Percentiles rank a stretch among this genome's conserved stretches.
Evolutionary conservation across 2,329 filamentous ascomycete genomes (phyloP).

Genomic region (Arthroderma sp.): DNA sequence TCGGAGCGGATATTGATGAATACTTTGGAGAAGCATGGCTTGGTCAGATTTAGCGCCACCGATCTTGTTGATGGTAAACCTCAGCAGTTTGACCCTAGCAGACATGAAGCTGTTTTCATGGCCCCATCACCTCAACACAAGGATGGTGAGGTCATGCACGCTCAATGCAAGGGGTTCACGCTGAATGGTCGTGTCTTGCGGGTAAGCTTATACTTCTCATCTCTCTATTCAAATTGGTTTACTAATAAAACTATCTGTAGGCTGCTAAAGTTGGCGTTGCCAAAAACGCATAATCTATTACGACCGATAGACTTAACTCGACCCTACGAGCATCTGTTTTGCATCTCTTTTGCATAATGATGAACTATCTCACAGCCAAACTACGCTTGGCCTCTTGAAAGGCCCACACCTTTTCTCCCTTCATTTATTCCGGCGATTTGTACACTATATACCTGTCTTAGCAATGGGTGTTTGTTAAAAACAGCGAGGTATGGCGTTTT

Average conservation of each 20-base stretch:
- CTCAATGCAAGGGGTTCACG: slow-evolving; percentile 90
- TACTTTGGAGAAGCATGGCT: slow-evolving; percentile 84
- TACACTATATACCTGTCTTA: slow-evolving; percentile 6
- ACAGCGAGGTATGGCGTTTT: slow-evolving; percentile 9
- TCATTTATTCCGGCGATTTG: slow-evolving; percentile 1
- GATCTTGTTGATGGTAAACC: slow-evolving; percentile 37
- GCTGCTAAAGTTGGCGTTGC: slow-evolving; percentile 94
- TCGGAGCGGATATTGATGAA: slow-evolving; percentile 77
- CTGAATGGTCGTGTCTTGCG: slow-evolving; percentile 82
- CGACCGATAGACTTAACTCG: neutral
- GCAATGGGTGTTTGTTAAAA: slow-evolving; percentile 3
- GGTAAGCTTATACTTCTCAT: slow-evolving; percentile 24
- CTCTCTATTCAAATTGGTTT: slow-evolving; percentile 3
- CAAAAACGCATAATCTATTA: slow-evolving; percentile 49
- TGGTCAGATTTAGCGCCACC: slow-evolving; percentile 72
- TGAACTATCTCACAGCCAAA: neutral
- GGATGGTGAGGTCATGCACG: slow-evolving; percentile 78
- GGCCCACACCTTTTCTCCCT: neutral
- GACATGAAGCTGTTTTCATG: slow-evolving; percentile 95
- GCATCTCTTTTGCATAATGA: neutral
- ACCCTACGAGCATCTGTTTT: neutral
- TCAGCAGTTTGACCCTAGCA: slow-evolving; percentile 90
- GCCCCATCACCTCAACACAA: slow-evolving; percentile 76
- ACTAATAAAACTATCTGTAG: slow-evolving; percentile 17
- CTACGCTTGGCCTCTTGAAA: neutral